A percentile compares a stretch with the other conserved stretches of the same genome.
Conservation (phyloP, 1,139 yeast species). For the Blastobotrys capitulatus region DNA sequence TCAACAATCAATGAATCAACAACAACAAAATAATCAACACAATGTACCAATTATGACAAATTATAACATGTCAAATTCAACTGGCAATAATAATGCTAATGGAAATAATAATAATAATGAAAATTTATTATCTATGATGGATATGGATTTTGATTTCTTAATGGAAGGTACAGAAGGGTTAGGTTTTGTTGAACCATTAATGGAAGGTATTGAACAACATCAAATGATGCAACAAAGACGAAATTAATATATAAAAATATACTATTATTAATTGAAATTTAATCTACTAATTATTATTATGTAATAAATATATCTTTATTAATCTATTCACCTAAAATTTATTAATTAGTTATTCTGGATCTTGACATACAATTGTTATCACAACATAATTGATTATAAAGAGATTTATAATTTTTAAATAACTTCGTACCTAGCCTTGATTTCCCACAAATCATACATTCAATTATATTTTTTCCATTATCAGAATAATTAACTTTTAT, state of each 20-base stretch:
- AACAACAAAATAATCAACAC: not conserved
- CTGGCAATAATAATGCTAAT: too few species aligned
- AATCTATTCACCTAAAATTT: too few species aligned
- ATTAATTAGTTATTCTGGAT: too few species aligned
- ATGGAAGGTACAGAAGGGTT: conserved; percentile 64
- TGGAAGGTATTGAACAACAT: conserved; percentile 64
- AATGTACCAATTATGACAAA: conserved; percentile 4
- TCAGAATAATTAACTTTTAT: too few species aligned
- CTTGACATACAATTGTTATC: too few species aligned
- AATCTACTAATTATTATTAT: not conserved
- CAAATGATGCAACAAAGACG: conserved; percentile 13
- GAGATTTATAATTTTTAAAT: too few species aligned
- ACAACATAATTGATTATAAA: too few species aligned
- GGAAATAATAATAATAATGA: conserved; percentile 1
- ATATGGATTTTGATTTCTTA: conserved; percentile 41
- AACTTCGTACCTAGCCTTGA: too few species aligned
- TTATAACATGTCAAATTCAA: not conserved
- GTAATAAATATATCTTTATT: too few species aligned
- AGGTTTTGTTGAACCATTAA: conserved; percentile 86
- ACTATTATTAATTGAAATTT: not conserved
- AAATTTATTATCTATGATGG: conserved; percentile 22
- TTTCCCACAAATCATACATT: too few species aligned
- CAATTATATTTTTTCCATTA: too few species aligned
- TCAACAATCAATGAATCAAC: conserved; percentile 1
- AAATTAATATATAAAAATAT: not conserved